Base-by-base conservation (phyloP, 2,329 filamentous ascomycete species). In the Cladosporium sp. region DNA sequence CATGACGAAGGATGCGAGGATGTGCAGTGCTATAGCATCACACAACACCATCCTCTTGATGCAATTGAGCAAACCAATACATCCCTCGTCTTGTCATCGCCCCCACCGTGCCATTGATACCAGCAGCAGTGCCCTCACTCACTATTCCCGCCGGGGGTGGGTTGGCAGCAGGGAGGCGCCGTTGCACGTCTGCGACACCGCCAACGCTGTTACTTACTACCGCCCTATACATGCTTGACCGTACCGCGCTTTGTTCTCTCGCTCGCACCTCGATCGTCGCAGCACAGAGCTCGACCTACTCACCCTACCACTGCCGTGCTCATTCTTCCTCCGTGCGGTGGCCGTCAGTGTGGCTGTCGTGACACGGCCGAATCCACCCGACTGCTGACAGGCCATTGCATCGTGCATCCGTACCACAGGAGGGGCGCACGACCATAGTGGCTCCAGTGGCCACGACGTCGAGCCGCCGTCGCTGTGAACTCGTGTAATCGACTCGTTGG, bases 191-290 rank as follows among this genome's bases (percentile, higher is more conserved):
- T 58, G 56, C 56, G 56, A 58, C 56, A 58, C 56, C 21, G 56
- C 56, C 56, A 58, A 58, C 56, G 56, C 56, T 58, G 56, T 46
- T 58, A 43, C 56, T 58, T 58, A 58, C 56, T 58, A 58, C 56
- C 56, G 56, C 36, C 36, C 32, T 58, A 58, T 58, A 58, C 56
- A 58, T n/a, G 56, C 56, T 34, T 58, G 56, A 39, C 56, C 56
- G 56, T 58, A 58, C 32, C 54, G 54, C 54, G 54, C 58, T 48
- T 54, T 54, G 51, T 54, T 54, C 51, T 54, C 26, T 61, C 58
- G 58, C 58, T 61, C 18, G 46, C 58, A 53, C 58, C 39, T 61
- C 58, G 58, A 61, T 61, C 58, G 58, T 53, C 58, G 58, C 46
- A 53, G 58, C 58, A 61, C 58, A 61, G 58, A 61, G 58, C 58